Percentiles rank a stretch among this genome's conserved stretches.
phyloP scores from a whole-genome alignment of 2,329 filamentous ascomycete genomes.

The Gnomoniopsis sp. region DNA sequence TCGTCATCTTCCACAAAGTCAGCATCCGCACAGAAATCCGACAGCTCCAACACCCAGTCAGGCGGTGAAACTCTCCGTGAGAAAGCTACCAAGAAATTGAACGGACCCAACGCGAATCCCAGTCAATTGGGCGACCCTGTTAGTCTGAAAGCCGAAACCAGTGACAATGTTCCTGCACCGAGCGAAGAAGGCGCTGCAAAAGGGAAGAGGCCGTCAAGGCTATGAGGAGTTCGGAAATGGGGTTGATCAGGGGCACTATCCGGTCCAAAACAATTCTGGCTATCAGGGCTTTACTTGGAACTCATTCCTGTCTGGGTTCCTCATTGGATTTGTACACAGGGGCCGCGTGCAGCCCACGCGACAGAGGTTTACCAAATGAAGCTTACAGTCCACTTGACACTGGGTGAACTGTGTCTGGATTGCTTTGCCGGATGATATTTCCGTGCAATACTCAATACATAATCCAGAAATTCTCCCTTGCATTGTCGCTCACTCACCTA shows the following conservation, averaged over 20 bases:
- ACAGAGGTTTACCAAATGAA: neutral
- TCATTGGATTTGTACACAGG: conserved; percentile 11
- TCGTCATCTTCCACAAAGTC: neutral
- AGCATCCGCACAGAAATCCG: neutral
- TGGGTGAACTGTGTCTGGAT: neutral
- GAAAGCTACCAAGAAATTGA: conserved; percentile 14
- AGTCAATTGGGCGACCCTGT: conserved; percentile 15
- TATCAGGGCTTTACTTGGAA: neutral
- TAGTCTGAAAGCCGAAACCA: conserved; percentile 16
- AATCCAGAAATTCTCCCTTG: neutral
- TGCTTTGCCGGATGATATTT: neutral
- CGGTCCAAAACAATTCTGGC: neutral
- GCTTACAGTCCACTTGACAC: neutral
- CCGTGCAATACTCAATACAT: too few species aligned
- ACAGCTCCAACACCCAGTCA: neutral
- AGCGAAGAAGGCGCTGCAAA: conserved; percentile 9
- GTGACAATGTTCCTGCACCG: conserved; percentile 12
- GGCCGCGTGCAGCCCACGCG: conserved; percentile 11
- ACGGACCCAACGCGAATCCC: conserved; percentile 15
- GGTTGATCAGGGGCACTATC: neutral
- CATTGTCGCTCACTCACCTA: conserved; percentile 15
- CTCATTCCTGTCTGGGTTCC: conserved; percentile 6
- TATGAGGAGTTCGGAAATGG: conserved; percentile 2
- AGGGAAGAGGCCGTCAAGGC: neutral
- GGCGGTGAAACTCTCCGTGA: conserved; percentile 12